Conservation (phyloP, 1,284 basidiomycete genomes). For the Tilletia setariae region DNA sequence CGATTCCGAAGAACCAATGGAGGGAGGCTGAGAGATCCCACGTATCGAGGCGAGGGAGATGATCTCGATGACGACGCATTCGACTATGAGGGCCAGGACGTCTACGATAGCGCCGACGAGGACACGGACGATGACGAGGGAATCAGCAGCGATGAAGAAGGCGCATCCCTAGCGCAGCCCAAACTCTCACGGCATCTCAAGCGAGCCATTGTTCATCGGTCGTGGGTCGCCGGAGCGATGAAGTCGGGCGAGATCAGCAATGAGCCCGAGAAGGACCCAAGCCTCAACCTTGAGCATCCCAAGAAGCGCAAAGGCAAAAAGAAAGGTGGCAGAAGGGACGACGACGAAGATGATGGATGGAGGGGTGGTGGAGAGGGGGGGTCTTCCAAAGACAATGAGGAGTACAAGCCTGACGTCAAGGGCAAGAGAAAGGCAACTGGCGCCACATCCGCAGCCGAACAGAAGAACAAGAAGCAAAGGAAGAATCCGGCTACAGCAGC, state of each 20-base stretch:
- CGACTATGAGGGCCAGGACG: neutral
- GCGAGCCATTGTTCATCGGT: neutral
- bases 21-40: neutral
- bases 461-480: slow-evolving; percentile 40
- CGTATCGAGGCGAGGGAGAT: neutral
- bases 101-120: neutral
- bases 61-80: neutral
- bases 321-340: neutral
- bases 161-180: neutral
- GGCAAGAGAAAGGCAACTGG: neutral
- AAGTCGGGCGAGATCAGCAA: slow-evolving; percentile 26
- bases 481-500: slow-evolving; percentile 16
- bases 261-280: slow-evolving; percentile 34
- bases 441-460: neutral
- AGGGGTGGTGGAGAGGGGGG: neutral
- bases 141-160: neutral
- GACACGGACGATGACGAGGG: neutral
- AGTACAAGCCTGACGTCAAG: neutral
- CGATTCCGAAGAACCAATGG: neutral
- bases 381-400: neutral
- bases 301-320: neutral
- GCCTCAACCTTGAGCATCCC: neutral
- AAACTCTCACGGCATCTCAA: neutral
- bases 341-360: neutral
- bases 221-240: slow-evolving; percentile 28